phyloP scores from a whole-genome alignment of 2,329 filamentous ascomycete genomes.

The Alternaria consortialis region DNA sequence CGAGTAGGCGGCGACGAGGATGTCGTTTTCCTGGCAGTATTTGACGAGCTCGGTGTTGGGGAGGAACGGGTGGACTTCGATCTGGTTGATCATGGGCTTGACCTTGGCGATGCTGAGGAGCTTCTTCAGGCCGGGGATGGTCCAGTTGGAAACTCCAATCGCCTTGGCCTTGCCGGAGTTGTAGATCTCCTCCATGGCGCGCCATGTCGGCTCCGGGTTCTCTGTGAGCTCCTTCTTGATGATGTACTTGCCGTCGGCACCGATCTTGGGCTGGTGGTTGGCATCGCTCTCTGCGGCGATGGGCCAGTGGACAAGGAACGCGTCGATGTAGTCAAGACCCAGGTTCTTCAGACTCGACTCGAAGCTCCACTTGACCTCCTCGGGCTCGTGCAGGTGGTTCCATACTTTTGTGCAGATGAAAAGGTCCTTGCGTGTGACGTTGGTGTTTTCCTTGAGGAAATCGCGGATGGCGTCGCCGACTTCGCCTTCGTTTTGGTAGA shows the following conservation, averaged over 20 bases:
- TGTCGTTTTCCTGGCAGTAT: constrained; percentile 67
- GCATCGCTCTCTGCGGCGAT: constrained; percentile 62
- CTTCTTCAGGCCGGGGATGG: constrained; percentile 72
- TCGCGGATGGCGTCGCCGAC: constrained; percentile 72
- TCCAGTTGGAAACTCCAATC: constrained; percentile 80
- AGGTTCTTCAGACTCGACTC: constrained; percentile 71
- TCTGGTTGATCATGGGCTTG: constrained; percentile 76
- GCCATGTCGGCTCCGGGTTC: constrained; percentile 73
- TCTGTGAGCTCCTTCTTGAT: constrained; percentile 73
- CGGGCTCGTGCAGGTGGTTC: constrained; percentile 63
- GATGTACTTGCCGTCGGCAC: constrained; percentile 65
- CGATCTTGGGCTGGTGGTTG: constrained; percentile 64
- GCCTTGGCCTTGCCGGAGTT: constrained; percentile 68
- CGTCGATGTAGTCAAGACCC: constrained; percentile 69
- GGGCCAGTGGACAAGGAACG: constrained; percentile 74
- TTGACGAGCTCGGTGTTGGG: constrained; percentile 69
- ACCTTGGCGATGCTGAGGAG: constrained; percentile 70
- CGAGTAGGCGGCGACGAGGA: constrained; percentile 71
- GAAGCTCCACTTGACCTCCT: constrained; percentile 68
- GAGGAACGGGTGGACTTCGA: constrained; percentile 78
- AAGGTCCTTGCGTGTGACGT: constrained; percentile 66
- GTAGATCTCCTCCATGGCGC: constrained; percentile 70
- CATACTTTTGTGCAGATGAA: constrained; percentile 81
- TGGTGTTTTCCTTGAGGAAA: constrained; percentile 64
- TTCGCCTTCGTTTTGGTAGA: constrained; percentile 76